Evolutionary conservation across 2,329 filamentous ascomycete genomes (phyloP).

Genomic region (Colletotrichum sp.): DNA sequence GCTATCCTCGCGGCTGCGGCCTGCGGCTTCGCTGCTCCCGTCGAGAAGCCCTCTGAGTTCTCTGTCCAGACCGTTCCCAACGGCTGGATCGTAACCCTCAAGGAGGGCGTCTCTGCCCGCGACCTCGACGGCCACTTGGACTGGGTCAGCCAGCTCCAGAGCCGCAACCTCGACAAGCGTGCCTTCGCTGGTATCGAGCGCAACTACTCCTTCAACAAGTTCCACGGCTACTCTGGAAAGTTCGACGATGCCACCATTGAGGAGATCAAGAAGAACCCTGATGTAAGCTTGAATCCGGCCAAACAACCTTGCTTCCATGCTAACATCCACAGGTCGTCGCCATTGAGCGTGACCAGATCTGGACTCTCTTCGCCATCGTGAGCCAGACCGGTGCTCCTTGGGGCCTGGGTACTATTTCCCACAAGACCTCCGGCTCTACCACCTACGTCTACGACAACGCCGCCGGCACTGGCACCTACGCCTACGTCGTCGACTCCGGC

Average conservation of each 20-base stretch:
- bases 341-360: conserved; percentile 36
- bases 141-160: conserved; percentile 34
- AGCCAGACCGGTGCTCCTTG: conserved; percentile 44
- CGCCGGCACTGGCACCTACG: conserved; percentile 46
- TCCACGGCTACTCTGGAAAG: conserved; percentile 48
- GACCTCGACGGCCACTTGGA: conserved; percentile 31
- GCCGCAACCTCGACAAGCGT: conserved; percentile 36
- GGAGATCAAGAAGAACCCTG: conserved; percentile 40
- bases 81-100: conserved; percentile 53
- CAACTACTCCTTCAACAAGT: conserved; percentile 30
- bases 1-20: conserved; percentile 21
- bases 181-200: conserved; percentile 15
- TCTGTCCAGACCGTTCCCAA: conserved; percentile 31
- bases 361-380: conserved; percentile 26
- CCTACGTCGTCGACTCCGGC: conserved; percentile 63
- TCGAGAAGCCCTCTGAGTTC: not conserved
- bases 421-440: conserved; percentile 35
- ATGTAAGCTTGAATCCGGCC: conserved; percentile 34
- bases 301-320: not conserved
- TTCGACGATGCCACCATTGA: conserved; percentile 47
- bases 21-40: conserved; percentile 16
- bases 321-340: conserved; percentile 32
- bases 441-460: conserved; percentile 46
- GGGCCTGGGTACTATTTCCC: conserved; percentile 52
- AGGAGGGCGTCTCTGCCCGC: conserved; percentile 33